Base-by-base conservation (phyloP, 352 stramenopile species). In the Halophytophthora batemanensis region DNA sequence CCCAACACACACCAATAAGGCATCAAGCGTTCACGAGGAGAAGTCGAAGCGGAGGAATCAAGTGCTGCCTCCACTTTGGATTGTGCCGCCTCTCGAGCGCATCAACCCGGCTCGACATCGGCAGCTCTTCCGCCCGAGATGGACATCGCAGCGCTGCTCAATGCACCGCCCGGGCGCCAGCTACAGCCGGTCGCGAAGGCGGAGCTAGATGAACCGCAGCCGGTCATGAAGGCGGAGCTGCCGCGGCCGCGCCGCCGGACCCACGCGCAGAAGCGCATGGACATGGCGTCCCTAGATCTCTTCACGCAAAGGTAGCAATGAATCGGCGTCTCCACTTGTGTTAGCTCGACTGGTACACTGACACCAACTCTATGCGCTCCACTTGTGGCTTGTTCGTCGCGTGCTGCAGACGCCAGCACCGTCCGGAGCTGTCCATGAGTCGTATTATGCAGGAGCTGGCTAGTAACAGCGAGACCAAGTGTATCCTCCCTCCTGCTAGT, bases 251-350 rank as follows among this genome's bases (percentile, higher is more conserved):
- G 34, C 2, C 18, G 11, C 17, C 13, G 51, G 29, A 31, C 41
- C 34, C 48, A 60, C 28, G 37, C 43, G 2, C 48, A 63, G 1
- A 66, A 62, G 40, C 64, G 57, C 37, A 66, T 82, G 64, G 61
- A 82, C 63, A 86, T 86, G 72, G 64, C 69, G 45, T 82, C 74
- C 41, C 69, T 82, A 17, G 71, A 81, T 43, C 56, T 70, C 8
- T 79, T 74, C 23, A 43, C 66, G 25, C 61, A 72, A 67, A 52
- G 62, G 61, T 76, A 10, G 51, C 45, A 13, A 38, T 8, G 33
- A 39, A 34, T 18, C 33, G 3, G 6, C 17, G 17, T n/a, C n/a
- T n/a, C n/a, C n/a, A n/a, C n/a, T 8, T 45, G n/a, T 39, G 36
- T 50, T 17, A 36, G 43, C 15, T 23, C 19, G 36, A 38, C 29